Evolutionary conservation across 148 eudicot genomes (phyloP), one percentile per base, ranked within the genome.

Genomic region (Camellia japonica): DNA sequence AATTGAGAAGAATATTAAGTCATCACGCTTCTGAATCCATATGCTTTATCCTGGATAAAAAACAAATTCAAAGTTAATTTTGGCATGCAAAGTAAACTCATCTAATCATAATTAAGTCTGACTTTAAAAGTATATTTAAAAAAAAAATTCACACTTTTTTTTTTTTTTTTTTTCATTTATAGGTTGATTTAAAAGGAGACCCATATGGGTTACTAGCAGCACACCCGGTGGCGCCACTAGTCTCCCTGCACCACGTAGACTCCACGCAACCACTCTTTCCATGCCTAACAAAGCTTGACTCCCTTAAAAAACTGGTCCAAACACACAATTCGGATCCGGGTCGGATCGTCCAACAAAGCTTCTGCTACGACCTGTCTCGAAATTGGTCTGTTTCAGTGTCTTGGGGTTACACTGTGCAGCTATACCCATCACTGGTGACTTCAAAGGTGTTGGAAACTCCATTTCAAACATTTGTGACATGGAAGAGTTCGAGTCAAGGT

Each of bases 171-270:
- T 30, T 30, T 30, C 38, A 30, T 52, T 4, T 54, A 7, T 18
- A 88, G 91, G 15, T 88, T 81, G 91, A 88, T 14, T 75, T 88
- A 56, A 47, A 81, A 38, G 88, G 89, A 20, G 82, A 80, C 62
- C 80, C 80, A 13, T 86, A 80, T 55, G 91, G 91, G 12, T 55
- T 84, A 49, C 81, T 88, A 10, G 84, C 91, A 8, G 87, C 91
- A 6, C 91, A 88, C 30, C 91, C 91, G 3, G 38, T 86, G 18
- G 89, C 89, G 19, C 91, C 91, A 1, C 54, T 88, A 1, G 87
- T 88, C 51, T 84, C 91, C 3, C 76, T 88, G 38, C 91, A 88
- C 89, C 91, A 88, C 63, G 78, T 86, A 12, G 89, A 84, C 79
- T 80, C 78, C 18, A 47, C 86, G 55, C 78, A 86, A 8, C 86